These are phyloP conservation scores for Ceratobasidium sp. DNA, from an alignment of 1,284 basidiomycete genomes.

Conservation along the genomic window DNA sequence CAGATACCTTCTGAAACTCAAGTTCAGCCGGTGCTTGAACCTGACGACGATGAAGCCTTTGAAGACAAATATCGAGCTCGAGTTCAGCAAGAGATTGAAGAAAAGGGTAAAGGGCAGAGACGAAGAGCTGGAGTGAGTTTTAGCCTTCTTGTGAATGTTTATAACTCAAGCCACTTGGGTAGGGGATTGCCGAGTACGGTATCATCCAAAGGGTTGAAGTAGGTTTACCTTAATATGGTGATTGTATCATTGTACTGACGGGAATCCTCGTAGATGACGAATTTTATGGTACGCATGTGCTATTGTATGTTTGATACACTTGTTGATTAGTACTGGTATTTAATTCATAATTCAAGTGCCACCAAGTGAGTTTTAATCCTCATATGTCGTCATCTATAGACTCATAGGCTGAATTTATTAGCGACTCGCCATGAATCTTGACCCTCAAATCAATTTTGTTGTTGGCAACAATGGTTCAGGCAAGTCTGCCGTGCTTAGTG, in stretches of 20 bases:
- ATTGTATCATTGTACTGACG: not conserved
- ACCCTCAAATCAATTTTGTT: constrained; percentile 95
- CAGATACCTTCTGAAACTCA: constrained; percentile 21
- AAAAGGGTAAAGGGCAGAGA: constrained; percentile 27
- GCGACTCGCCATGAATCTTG: constrained; percentile 83
- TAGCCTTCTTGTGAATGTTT: not conserved
- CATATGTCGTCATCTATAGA: not conserved
- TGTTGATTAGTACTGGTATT: not conserved
- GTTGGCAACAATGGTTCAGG: constrained; percentile 84
- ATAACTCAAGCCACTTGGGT: constrained; percentile 1
- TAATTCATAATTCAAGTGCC: constrained; percentile 68
- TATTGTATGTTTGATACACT: not conserved
- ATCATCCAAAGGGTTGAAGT: constrained; percentile 85
- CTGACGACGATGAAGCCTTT: constrained; percentile 40
- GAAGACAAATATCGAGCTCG: constrained; percentile 41
- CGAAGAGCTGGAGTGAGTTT: constrained; percentile 14
- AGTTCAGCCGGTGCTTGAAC: constrained; percentile 17
- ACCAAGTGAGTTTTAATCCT: constrained; percentile 60
- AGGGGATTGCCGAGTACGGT: constrained; percentile 86
- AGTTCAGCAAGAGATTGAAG: constrained; percentile 39
- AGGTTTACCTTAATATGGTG: not conserved
- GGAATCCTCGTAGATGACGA: constrained; percentile 66
- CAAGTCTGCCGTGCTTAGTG: constrained; percentile 95
- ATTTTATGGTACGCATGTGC: constrained; percentile 75
- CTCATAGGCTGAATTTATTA: constrained; percentile 50